Evolutionary conservation across 169 alveolate genomes (phyloP), one percentile per base, ranked within the genome.

Genomic region (Amoebophrya sp.): DNA sequence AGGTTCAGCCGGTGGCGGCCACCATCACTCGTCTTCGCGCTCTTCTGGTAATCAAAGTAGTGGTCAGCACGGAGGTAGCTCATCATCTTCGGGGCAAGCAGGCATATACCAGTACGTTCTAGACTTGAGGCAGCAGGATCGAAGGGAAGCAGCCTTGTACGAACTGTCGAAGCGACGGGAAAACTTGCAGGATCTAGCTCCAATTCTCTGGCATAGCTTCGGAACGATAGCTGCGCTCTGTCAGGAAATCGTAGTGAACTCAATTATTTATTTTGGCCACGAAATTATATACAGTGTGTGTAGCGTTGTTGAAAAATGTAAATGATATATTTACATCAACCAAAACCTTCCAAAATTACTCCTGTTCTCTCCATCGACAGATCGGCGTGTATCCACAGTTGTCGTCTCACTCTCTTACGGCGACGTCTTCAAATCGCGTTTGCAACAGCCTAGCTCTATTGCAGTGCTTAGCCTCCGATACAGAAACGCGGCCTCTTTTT

Each of bases 391-490:
- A 39, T 26, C 6, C 40, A 10, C 10, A 14, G 40, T n/a, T 34
- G 41, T 47, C 47, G 41, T 12, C 36, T 65, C 83, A 55, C 36
- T 33, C 24, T 39, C 93, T 99, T 90, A 96, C 99, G 18, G 96
- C 97, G 89, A 95, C 96, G 29, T 97, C 98, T 47, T 97, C 99
- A 10, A 98, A 98, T 93, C 95, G 98, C 92, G 99, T 99, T 2
- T 99, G 99, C 94, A 98, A 98, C 94, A 98, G 99, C 40, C 95
- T 99, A 89, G 99, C 99, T n/a, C 95, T 99, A 41, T 96, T 99
- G 78, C 99, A 99, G 94, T 98, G 99, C 93, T 97, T 98, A 39
- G 99, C 99, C 38, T 96, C 99, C 2, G 99, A 99, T 92, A 97
- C 98, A 40, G 99, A 98, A 93, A 99, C 99, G 29, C 96, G 99